A percentile compares a stretch with the other conserved stretches of the same genome.
phyloP scores from a whole-genome alignment of 768 basidiomycete species.

The Mycena kentingensis region DNA sequence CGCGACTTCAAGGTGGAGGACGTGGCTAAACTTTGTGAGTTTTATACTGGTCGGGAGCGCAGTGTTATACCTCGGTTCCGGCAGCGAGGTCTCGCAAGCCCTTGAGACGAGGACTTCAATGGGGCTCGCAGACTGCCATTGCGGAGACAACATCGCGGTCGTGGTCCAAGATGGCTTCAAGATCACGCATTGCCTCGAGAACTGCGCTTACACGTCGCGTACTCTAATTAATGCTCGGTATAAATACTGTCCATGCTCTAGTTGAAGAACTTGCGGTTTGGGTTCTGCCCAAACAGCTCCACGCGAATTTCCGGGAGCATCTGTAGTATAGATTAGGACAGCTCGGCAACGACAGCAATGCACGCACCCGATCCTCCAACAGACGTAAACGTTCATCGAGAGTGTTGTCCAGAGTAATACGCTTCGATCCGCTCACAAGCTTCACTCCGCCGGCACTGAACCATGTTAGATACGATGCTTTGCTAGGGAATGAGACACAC shows the following conservation, averaged over 20 bases:
- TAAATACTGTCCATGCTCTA: too few species aligned
- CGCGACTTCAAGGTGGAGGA: conserved; percentile 89
- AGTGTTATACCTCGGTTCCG: conserved; percentile 92
- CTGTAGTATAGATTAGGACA: conserved; percentile 37
- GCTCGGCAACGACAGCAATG: not conserved
- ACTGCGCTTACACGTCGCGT: too few species aligned
- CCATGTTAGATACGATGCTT: not conserved
- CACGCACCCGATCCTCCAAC: conserved; percentile 82
- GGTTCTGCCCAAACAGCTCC: conserved; percentile 87
- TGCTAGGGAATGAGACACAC: conserved; percentile 42
- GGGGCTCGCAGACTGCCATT: conserved; percentile 54
- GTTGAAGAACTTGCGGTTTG: conserved; percentile 82
- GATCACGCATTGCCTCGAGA: too few species aligned
- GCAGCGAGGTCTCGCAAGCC: conserved; percentile 83
- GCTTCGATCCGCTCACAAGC: conserved; percentile 66
- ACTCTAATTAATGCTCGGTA: too few species aligned
- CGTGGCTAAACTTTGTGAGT: too few species aligned
- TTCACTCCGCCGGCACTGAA: conserved; percentile 83
- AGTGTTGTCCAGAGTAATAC: conserved; percentile 93
- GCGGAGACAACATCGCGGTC: conserved; percentile 49
- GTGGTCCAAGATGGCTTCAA: too few species aligned
- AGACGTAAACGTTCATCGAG: conserved; percentile 88
- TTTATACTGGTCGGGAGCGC: too few species aligned
- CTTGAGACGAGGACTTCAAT: conserved; percentile 75
- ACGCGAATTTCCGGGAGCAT: conserved; percentile 95